phyloP scores from a whole-genome alignment of 495 filamentous ascomycete genomes.

The Melanomma pulvis-pyrius region DNA sequence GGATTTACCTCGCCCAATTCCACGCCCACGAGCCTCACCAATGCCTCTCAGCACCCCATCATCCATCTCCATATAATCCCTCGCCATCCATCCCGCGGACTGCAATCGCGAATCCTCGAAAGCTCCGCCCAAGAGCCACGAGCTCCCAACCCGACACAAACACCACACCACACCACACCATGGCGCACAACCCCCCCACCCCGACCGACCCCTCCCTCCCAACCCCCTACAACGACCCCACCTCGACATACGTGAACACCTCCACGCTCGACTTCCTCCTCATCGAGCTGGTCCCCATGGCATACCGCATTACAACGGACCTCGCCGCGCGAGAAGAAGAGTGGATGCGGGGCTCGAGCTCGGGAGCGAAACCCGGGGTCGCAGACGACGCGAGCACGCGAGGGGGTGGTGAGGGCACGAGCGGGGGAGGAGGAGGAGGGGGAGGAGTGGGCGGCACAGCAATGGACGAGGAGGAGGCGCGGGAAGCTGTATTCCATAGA shows the following conservation, averaged over 20 bases:
- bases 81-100: neutral
- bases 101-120: neutral
- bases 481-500: conserved; percentile 80
- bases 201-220: conserved; percentile 8
- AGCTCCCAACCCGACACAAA: neutral
- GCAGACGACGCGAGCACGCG: conserved; percentile 17
- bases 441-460: conserved; percentile 25
- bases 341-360: conserved; percentile 17
- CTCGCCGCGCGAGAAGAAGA: conserved; percentile 47
- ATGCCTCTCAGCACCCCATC: too few relatives aligned
- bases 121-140: neutral
- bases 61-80: too few relatives aligned
- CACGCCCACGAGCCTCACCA: too few relatives aligned
- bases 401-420: conserved; percentile 20
- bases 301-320: conserved; percentile 73
- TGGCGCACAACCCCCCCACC: neutral
- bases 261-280: conserved; percentile 90
- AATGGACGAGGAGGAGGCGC: conserved; percentile 75
- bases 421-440: conserved; percentile 20
- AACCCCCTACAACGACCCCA: conserved; percentile 62
- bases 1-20: too few relatives aligned
- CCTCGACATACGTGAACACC: conserved; percentile 73
- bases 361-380: conserved; percentile 30
- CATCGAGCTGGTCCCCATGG: conserved; percentile 95
- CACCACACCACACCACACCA: conserved; percentile 1